These are phyloP conservation scores for Fusarium praegraminearum DNA, from an alignment of 2,329 filamentous ascomycete genomes.

Conservation along the genomic window DNA sequence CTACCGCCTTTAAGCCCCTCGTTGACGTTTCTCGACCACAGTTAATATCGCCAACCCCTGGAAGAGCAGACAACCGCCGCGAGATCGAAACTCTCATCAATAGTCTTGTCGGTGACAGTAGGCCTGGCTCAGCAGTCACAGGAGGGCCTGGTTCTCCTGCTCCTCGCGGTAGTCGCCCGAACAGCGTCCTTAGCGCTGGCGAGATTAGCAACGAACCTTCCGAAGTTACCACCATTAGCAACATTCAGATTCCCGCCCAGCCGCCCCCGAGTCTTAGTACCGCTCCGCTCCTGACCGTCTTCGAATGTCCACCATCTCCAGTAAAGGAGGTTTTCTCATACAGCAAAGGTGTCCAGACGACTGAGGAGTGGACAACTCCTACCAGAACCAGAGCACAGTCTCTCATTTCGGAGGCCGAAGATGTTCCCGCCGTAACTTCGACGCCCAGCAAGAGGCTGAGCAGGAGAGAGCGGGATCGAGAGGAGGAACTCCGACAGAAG, in stretches of 20 bases:
- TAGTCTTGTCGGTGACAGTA: constrained; percentile 82
- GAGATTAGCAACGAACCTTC: constrained; percentile 82
- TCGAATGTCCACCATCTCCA: constrained; percentile 81
- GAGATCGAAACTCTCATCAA: constrained; percentile 90
- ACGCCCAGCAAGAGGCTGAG: constrained; percentile 80
- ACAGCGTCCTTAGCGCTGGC: constrained; percentile 85
- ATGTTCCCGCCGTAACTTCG: constrained; percentile 64
- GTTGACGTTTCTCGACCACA: constrained; percentile 37
- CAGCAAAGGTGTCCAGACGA: constrained; percentile 95
- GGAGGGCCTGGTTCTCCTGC: constrained; percentile 74
- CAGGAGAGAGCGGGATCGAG: constrained; percentile 81
- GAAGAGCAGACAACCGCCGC: constrained; percentile 75
- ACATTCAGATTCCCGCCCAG: constrained; percentile 57
- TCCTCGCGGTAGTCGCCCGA: constrained; percentile 79
- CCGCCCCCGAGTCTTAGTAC: constrained; percentile 77
- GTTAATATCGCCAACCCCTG: constrained; percentile 76
- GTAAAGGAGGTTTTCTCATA: constrained; percentile 92
- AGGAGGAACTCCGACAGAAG: constrained; percentile 89
- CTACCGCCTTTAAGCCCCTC: constrained; percentile 30
- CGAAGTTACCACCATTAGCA: constrained; percentile 65
- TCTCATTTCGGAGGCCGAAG: constrained; percentile 70
- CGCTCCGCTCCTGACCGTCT: constrained; percentile 78
- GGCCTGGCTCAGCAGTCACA: constrained; percentile 75
- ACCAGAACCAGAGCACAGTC: constrained; percentile 60
- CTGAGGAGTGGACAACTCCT: constrained; percentile 75